phyloP scores from a whole-genome alignment of 305 asterid genomes.

The Solanum hybrid region DNA sequence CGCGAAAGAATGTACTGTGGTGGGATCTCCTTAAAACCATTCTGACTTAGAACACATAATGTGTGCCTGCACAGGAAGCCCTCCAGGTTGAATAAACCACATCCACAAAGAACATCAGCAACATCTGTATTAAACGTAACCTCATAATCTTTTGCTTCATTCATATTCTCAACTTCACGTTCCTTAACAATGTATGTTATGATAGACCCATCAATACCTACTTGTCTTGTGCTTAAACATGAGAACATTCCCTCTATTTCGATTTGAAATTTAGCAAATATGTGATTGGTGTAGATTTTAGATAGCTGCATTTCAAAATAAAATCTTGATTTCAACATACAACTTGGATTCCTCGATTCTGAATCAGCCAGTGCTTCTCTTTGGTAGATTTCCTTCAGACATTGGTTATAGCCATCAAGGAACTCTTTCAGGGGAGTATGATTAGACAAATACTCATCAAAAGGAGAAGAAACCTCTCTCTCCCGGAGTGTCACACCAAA shows the following conservation, averaged over 20 bases:
- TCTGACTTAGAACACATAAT: conserved; percentile 35
- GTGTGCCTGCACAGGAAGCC: conserved; percentile 58
- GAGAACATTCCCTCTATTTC: conserved; percentile 43
- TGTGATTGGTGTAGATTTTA: conserved; percentile 26
- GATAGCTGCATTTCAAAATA: conserved; percentile 40
- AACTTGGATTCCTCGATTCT: conserved; percentile 31
- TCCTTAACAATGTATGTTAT: conserved; percentile 33
- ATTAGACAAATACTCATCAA: conserved; percentile 28
- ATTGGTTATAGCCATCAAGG: conserved; percentile 25
- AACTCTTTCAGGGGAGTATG: conserved; percentile 36
- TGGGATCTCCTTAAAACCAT: conserved; percentile 44
- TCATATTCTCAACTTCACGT: conserved; percentile 17
- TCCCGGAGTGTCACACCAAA: conserved; percentile 21
- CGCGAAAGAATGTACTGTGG: conserved; percentile 40
- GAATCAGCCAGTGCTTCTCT: conserved; percentile 30
- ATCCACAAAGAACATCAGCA: conserved; percentile 28
- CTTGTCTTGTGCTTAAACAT: conserved; percentile 26
- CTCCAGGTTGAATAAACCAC: conserved; percentile 43
- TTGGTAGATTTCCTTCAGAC: conserved; percentile 25
- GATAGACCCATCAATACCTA: conserved; percentile 24
- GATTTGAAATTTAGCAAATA: conserved; percentile 32
- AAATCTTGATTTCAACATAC: conserved; percentile 28
- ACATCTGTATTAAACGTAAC: conserved; percentile 31
- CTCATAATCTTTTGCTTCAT: conserved; percentile 34
- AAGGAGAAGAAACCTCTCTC: conserved; percentile 23